Conservation (phyloP, 805 yeast species). For the Saccharomyces eubayanus region DNA sequence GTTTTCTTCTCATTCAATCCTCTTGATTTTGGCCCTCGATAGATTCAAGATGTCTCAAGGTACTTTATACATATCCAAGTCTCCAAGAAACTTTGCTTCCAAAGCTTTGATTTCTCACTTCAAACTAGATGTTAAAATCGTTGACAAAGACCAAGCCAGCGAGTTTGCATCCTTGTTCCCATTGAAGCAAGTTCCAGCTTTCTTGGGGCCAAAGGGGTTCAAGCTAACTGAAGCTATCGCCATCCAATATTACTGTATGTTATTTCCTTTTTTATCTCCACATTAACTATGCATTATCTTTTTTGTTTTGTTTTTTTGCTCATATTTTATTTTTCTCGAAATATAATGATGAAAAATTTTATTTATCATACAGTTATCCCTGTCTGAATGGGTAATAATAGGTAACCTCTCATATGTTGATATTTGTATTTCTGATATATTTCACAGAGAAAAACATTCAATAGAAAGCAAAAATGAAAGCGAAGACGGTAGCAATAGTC, state of each 20-base stretch:
- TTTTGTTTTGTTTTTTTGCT: background rate
- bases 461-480: background rate
- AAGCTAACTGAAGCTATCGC: conserved; percentile 65
- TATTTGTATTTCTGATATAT: conserved; percentile 22
- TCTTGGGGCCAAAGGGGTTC: conserved; percentile 65
- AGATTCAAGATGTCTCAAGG: conserved; percentile 54
- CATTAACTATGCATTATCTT: background rate
- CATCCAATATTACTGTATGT: conserved; percentile 41
- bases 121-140: conserved; percentile 51
- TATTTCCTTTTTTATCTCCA: background rate
- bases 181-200: conserved; percentile 57
- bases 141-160: conserved; percentile 26
- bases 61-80: conserved; percentile 42
- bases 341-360: conserved; percentile 21
- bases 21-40: background rate
- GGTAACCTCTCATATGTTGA: conserved; percentile 30
- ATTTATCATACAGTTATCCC: conserved; percentile 31
- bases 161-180: conserved; percentile 48
- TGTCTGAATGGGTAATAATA: conserved; percentile 32
- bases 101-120: conserved; percentile 48
- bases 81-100: conserved; percentile 26
- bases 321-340: background rate
- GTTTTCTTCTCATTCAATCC: background rate
- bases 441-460: conserved; percentile 22
- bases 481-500: background rate